A percentile compares a stretch with the other conserved stretches of the same genome.
Evolutionary conservation across 2,329 filamentous ascomycete genomes (phyloP).

Genomic region (Dactylellina cionopaga): DNA sequence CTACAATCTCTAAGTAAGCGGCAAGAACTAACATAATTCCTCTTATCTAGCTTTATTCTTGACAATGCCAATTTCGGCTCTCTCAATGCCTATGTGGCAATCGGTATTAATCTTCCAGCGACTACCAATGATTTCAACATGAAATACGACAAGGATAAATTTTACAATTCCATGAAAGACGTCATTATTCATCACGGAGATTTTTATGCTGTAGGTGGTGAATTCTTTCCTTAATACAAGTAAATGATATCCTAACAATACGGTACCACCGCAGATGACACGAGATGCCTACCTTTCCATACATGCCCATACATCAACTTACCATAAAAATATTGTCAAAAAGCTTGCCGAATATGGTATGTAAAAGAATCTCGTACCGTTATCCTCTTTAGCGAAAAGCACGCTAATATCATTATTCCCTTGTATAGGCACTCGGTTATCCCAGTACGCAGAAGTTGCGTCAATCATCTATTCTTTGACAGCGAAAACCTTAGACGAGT

Average conservation of each 20-base stretch:
- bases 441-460: constrained; percentile 23
- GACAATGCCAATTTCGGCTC: constrained; percentile 14
- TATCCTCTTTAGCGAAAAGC: neutral
- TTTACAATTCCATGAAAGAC: constrained; percentile 31
- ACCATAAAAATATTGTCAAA: constrained; percentile 9
- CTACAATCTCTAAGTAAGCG: too few species aligned
- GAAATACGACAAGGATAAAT: constrained; percentile 39
- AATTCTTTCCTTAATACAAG: neutral
- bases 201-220: constrained; percentile 23
- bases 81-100: constrained; percentile 21
- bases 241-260: neutral
- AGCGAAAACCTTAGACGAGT: constrained; percentile 17
- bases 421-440: constrained; percentile 4
- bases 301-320: constrained; percentile 4
- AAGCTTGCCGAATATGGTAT: constrained; percentile 24
- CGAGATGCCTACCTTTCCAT: constrained; percentile 26
- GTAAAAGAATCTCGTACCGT: neutral
- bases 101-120: constrained; percentile 5
- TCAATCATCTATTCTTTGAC: constrained; percentile 21
- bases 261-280: constrained; percentile 1
- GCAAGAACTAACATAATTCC: neutral
- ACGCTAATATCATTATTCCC: too few species aligned
- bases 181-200: constrained; percentile 27
- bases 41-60: constrained; percentile 26
- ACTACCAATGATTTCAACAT: constrained; percentile 20